A percentile compares a stretch with the other conserved stretches of the same genome.
Evolutionary conservation across 2,329 filamentous ascomycete species (phyloP).

Genomic region (Pezicula radicicola): DNA sequence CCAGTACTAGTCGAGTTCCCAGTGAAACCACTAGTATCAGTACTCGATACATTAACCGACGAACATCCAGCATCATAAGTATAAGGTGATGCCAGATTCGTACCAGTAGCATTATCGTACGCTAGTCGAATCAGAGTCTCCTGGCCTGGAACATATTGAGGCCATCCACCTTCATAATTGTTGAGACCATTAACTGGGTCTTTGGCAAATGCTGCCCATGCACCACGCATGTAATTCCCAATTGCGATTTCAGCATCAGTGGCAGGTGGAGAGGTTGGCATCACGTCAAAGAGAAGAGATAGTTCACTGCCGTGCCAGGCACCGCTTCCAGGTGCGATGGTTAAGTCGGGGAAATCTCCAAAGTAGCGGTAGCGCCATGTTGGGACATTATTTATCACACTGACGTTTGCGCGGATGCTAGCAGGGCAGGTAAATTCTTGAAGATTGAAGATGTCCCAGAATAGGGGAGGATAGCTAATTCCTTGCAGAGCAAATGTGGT

Average conservation of each 20-base stretch:
- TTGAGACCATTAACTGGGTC: slow-evolving; percentile 31
- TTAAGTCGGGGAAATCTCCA: slow-evolving; percentile 32
- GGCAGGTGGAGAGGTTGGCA: slow-evolving; percentile 8
- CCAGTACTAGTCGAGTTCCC: no score
- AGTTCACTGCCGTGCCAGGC: slow-evolving; percentile 33
- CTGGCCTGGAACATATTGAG: slow-evolving; percentile 3
- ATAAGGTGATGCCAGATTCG: slow-evolving; percentile 9
- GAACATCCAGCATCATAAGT: slow-evolving; percentile 11
- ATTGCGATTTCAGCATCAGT: slow-evolving; percentile 27
- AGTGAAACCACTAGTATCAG: no score
- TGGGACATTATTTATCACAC: slow-evolving; percentile 23
- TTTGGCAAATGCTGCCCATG: slow-evolving; percentile 37
- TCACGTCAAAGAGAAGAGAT: slow-evolving; percentile 29
- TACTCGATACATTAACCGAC: no score
- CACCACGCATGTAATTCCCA: slow-evolving; percentile 32
- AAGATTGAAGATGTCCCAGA: slow-evolving; percentile 26
- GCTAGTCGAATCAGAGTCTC: slow-evolving; percentile 14
- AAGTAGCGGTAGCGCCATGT: slow-evolving; percentile 37
- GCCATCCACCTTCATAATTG: slow-evolving; percentile 20
- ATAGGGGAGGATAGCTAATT: slow-evolving; percentile 16
- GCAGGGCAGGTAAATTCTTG: slow-evolving; percentile 31
- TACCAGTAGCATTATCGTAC: slow-evolving; percentile 16
- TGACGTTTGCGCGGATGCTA: slow-evolving; percentile 23
- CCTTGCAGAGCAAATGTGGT: slow-evolving; percentile 16
- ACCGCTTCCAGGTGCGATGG: slow-evolving; percentile 26